These are phyloP conservation scores for Asterochloris sp. DNA, from an alignment of 139 green algal species.

Conservation along the genomic window DNA sequence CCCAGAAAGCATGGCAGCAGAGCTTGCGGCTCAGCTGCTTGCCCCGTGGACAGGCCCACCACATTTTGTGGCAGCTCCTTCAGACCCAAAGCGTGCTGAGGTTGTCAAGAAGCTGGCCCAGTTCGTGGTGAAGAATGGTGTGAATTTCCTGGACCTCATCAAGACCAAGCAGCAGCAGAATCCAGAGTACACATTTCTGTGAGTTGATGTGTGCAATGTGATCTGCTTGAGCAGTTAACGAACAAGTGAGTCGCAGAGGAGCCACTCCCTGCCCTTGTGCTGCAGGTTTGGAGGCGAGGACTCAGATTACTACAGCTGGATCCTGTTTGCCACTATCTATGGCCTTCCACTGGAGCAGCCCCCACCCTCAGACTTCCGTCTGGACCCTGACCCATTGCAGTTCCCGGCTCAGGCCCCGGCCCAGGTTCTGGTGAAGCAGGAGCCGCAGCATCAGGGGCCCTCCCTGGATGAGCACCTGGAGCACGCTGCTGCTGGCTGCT, in stretches of 20 bases:
- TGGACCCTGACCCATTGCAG: too few species aligned
- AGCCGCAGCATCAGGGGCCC: constrained; percentile 20
- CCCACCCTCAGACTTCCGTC: neutral
- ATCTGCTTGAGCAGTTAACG: constrained; percentile 24
- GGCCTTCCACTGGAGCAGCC: constrained; percentile 11
- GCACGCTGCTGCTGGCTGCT: constrained; percentile 10
- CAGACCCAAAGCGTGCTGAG: constrained; percentile 21
- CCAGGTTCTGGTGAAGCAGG: constrained; percentile 22
- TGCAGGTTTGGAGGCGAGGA: constrained; percentile 17
- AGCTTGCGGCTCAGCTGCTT: constrained; percentile 30
- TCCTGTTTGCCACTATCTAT: constrained; percentile 25
- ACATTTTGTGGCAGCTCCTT: constrained; percentile 10
- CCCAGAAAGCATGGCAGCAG: too few species aligned
- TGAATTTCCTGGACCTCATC: constrained; percentile 48
- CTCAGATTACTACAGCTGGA: constrained; percentile 40
- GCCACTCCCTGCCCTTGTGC: neutral
- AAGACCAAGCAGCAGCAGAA: constrained; percentile 43
- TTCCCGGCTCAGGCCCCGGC: neutral
- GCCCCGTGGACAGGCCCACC: constrained; percentile 29
- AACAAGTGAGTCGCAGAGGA: neutral
- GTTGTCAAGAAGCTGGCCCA: constrained; percentile 34
- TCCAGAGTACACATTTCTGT: constrained; percentile 48
- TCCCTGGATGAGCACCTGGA: neutral
- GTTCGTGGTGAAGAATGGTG: constrained; percentile 35
- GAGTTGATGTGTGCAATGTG: constrained; percentile 23